These are phyloP conservation scores for Sabuloglossum arenarium DNA, from an alignment of 495 filamentous ascomycete genomes.

Conservation along the genomic window DNA sequence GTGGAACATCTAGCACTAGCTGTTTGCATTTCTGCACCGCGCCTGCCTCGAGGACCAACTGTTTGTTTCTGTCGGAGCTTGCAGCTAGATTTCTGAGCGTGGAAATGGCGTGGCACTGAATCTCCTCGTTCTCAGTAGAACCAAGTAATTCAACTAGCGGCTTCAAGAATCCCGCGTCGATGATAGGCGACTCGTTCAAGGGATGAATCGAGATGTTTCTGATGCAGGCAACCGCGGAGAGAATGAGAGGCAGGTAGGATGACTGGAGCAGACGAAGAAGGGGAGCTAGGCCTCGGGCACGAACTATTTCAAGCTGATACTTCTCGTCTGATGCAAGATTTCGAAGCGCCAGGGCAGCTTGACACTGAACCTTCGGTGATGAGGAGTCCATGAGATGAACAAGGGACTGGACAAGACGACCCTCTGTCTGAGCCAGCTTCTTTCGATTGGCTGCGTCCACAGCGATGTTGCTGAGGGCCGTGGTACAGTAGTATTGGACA, in stretches of 20 bases:
- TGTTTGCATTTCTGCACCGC: slow-evolving; percentile 98
- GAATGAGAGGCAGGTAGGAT: slow-evolving; percentile 82
- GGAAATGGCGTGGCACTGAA: slow-evolving; percentile 96
- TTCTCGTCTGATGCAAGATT: slow-evolving; percentile 97
- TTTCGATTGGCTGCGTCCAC: slow-evolving; percentile 83
- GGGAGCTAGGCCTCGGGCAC: slow-evolving; percentile 61
- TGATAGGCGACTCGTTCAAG: slow-evolving; percentile 93
- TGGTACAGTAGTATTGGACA: slow-evolving; percentile 98
- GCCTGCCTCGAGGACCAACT: slow-evolving; percentile 83
- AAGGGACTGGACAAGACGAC: slow-evolving; percentile 72
- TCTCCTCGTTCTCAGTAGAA: slow-evolving; percentile 93
- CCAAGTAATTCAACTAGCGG: slow-evolving; percentile 86
- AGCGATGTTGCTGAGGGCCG: slow-evolving; percentile 93
- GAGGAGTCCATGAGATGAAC: slow-evolving; percentile 94
- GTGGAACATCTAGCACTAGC: slow-evolving; percentile 75
- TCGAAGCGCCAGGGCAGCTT: slow-evolving; percentile 81
- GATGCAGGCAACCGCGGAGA: slow-evolving; percentile 94
- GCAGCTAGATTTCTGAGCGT: slow-evolving; percentile 90
- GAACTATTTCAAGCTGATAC: slow-evolving; percentile 94
- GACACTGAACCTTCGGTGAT: slow-evolving; percentile 94
- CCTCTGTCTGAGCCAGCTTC: slow-evolving; percentile 71
- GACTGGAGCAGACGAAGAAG: slow-evolving; percentile 81
- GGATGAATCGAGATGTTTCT: slow-evolving; percentile 98
- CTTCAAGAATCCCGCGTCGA: slow-evolving; percentile 87
- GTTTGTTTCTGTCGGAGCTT: slow-evolving; percentile 92